Conservation (phyloP, 192 early-diverging fungal species). For the Coemansia sp. region DNA sequence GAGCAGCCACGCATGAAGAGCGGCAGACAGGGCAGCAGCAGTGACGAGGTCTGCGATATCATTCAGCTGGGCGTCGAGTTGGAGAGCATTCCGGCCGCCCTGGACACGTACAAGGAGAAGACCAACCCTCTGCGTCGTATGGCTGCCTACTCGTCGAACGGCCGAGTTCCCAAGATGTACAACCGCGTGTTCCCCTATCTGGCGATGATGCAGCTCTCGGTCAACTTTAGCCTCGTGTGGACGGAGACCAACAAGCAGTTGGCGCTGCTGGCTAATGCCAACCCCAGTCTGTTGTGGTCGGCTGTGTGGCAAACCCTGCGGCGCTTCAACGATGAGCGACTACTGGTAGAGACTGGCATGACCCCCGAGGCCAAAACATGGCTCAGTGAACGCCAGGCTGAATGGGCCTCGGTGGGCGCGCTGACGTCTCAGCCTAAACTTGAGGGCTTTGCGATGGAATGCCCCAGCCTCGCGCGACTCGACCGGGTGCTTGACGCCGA, state of each 20-base stretch:
- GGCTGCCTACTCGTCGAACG: conserved; percentile 63
- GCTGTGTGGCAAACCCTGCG: conserved; percentile 61
- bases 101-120: conserved; percentile 81
- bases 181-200: conserved; percentile 67
- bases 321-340: conserved; percentile 63
- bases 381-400: conserved; percentile 17
- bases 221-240: conserved; percentile 88
- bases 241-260: conserved; percentile 70
- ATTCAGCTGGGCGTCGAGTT: conserved; percentile 60
- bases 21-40: conserved; percentile 18
- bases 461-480: conserved; percentile 40
- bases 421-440: conserved; percentile 25
- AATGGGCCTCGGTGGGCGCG: conserved; percentile 18
- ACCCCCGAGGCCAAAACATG: conserved; percentile 42
- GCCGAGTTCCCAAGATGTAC: conserved; percentile 74
- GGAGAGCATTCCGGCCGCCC: conserved; percentile 65
- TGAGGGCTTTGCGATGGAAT: conserved; percentile 45
- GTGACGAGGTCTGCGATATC: conserved; percentile 54
- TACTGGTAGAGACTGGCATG: conserved; percentile 58
- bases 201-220: conserved; percentile 69
- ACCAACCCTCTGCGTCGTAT: conserved; percentile 75
- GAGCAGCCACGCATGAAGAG: conserved; percentile 63
- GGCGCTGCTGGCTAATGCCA: conserved; percentile 56
- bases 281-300: conserved; percentile 67
- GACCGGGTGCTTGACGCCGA: conserved; percentile 28